Evolutionary conservation across 192 early-diverging fungal genomes (phyloP).

Genomic region (Geosiphon pyriformis): DNA sequence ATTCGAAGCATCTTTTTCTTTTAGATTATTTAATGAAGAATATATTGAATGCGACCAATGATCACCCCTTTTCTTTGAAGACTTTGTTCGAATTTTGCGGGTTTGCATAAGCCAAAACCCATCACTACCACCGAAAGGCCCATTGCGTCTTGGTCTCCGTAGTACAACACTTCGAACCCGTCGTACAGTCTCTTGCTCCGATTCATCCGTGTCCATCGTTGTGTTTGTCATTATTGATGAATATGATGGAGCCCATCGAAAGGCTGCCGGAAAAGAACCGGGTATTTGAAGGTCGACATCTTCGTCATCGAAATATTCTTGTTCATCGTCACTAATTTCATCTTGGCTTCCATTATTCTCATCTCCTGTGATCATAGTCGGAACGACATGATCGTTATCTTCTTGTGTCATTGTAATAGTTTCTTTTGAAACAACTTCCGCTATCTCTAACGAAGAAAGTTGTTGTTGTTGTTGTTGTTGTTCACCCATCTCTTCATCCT

Average conservation of each 20-base stretch:
- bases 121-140: constrained; percentile 23
- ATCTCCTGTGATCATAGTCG: background rate
- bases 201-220: background rate
- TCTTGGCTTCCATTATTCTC: background rate
- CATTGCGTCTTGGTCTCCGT: constrained; percentile 17
- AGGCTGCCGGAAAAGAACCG: constrained; percentile 17
- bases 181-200: constrained; percentile 8
- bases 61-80: background rate
- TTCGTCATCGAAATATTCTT: background rate
- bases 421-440: background rate
- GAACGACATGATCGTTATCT: background rate
- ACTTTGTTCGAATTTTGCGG: constrained; percentile 14
- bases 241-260: background rate
- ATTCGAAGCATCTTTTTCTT: background rate
- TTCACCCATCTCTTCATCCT: background rate
- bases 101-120: constrained; percentile 18
- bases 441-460: background rate
- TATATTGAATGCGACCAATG: background rate
- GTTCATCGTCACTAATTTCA: background rate
- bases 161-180: constrained; percentile 18
- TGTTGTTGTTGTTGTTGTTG: background rate
- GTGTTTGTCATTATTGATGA: background rate
- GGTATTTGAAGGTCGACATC: constrained; percentile 17
- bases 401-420: background rate
- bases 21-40: background rate